These are phyloP conservation scores for Chlamydomonas applanata DNA, from an alignment of 139 green algal genomes.

Conservation along the genomic window DNA sequence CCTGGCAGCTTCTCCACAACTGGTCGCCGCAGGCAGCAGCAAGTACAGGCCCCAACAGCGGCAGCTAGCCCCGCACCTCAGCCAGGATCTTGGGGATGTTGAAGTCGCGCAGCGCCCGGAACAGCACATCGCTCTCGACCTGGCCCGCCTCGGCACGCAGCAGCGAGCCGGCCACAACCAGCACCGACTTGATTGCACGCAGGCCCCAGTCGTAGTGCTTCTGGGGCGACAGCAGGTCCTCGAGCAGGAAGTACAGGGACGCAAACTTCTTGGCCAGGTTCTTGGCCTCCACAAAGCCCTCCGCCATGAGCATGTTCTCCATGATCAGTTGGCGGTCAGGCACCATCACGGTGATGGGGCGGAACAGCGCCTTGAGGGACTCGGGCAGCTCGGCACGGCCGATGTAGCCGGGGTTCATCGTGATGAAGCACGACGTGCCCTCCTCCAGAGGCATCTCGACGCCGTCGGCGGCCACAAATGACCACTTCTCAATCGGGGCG, in stretches of 20 bases:
- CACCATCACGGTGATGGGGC: constrained; percentile 82
- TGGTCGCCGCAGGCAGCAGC: background rate
- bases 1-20: background rate
- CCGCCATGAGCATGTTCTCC: constrained; percentile 90
- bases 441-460: constrained; percentile 80
- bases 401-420: constrained; percentile 91
- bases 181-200: constrained; percentile 82
- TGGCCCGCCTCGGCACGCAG: constrained; percentile 77
- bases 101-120: constrained; percentile 81
- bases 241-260: constrained; percentile 77
- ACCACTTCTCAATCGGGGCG: constrained; percentile 62
- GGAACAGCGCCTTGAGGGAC: constrained; percentile 83
- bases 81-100: constrained; percentile 84
- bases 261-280: constrained; percentile 83
- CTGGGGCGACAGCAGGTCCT: constrained; percentile 80
- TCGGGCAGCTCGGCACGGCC: constrained; percentile 79
- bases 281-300: constrained; percentile 80
- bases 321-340: constrained; percentile 85
- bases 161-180: constrained; percentile 77
- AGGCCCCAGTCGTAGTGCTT: constrained; percentile 89
- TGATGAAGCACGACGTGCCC: constrained; percentile 79
- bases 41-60: background rate
- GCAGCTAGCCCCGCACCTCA: background rate
- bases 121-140: constrained; percentile 81
- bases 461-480: constrained; percentile 80